Percentiles rank a stretch among this genome's conserved stretches.
Evolutionary conservation across 2,329 filamentous ascomycete species (phyloP).

Genomic region (Fusarium humuli): DNA sequence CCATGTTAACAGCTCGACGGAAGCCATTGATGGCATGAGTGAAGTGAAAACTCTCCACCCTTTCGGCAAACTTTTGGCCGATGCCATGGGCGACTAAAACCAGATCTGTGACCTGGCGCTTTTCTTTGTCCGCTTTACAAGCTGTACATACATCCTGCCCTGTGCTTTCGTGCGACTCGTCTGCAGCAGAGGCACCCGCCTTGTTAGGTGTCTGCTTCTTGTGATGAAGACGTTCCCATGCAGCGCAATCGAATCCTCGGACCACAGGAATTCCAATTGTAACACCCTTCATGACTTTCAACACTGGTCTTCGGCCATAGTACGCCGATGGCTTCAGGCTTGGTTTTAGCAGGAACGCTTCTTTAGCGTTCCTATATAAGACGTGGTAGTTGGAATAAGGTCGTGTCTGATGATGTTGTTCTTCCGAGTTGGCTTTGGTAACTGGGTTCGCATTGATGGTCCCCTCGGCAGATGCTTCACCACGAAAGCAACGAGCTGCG

Average conservation of each 20-base stretch:
- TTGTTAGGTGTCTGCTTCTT: conserved; percentile 54
- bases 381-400: conserved; percentile 82
- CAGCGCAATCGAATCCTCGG: conserved; percentile 83
- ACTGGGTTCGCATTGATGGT: conserved; percentile 52
- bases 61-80: conserved; percentile 93
- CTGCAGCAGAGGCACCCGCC: conserved; percentile 43
- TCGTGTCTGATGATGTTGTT: conserved; percentile 56
- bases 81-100: conserved; percentile 95
- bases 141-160: conserved; percentile 60
- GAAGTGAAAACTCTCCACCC: conserved; percentile 96
- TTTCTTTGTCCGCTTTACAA: conserved; percentile 72
- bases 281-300: conserved; percentile 85
- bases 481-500: conserved; percentile 68
- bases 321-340: conserved; percentile 86
- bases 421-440: conserved; percentile 53
- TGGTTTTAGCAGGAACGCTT: conserved; percentile 88
- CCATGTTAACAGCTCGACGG: conserved; percentile 84
- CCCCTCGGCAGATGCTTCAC: conserved; percentile 69
- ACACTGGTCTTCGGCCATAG: conserved; percentile 82
- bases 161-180: conserved; percentile 47
- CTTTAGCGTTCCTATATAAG: conserved; percentile 81
- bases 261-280: conserved; percentile 89
- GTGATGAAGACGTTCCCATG: conserved; percentile 79
- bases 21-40: conserved; percentile 96
- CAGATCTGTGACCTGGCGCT: conserved; percentile 83